Evolutionary conservation across 345 rosid genomes (phyloP).

Genomic region (Tarenaya hassleriana): DNA sequence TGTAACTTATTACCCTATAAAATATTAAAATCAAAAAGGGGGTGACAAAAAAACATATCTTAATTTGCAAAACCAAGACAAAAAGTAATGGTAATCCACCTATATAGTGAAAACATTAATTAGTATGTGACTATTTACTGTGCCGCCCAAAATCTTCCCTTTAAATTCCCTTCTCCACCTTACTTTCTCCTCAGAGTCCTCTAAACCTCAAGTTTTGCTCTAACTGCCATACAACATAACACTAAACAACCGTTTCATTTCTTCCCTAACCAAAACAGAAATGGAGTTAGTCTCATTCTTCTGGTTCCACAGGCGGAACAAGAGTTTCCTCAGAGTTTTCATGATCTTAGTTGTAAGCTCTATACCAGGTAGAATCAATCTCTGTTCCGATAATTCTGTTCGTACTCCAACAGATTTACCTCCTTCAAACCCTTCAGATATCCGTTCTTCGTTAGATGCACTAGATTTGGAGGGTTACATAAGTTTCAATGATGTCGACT

Average conservation of each 20-base stretch:
- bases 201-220: constrained; percentile 33
- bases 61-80: constrained; percentile 22
- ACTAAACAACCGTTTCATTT: constrained; percentile 21
- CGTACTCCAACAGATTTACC: constrained; percentile 27
- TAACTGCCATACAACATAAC: constrained; percentile 17
- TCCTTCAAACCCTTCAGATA: constrained; percentile 28
- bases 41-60: constrained; percentile 26
- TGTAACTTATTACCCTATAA: constrained; percentile 27
- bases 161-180: constrained; percentile 53
- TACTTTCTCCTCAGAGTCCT: constrained; percentile 33
- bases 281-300: constrained; percentile 46
- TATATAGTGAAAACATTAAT: constrained; percentile 23
- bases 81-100: constrained; percentile 22
- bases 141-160: constrained; percentile 58
- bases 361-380: constrained; percentile 45
- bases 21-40: constrained; percentile 19
- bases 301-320: constrained; percentile 36
- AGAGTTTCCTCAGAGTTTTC: constrained; percentile 39
- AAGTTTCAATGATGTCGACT: constrained; percentile 42
- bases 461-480: constrained; percentile 60
- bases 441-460: constrained; percentile 32
- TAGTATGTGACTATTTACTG: constrained; percentile 27
- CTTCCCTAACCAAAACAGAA: constrained; percentile 19
- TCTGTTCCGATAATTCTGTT: constrained; percentile 38
- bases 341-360: constrained; percentile 53